A percentile compares a stretch with the other conserved stretches of the same genome.
Evolutionary conservation across 2,329 filamentous ascomycete species (phyloP).

Genomic region (Cladophialophora immunda): DNA sequence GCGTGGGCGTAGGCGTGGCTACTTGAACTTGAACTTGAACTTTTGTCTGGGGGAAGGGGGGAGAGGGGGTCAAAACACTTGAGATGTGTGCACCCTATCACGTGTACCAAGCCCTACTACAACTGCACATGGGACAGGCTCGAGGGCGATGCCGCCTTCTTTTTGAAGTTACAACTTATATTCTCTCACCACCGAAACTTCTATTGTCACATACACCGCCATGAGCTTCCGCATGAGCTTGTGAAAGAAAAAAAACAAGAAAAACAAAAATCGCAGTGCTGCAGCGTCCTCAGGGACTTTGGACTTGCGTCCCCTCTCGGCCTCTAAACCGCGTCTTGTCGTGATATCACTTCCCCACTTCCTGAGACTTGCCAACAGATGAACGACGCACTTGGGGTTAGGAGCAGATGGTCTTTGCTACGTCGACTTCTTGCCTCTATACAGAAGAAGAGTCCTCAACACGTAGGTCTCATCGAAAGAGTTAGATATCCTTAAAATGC

Average conservation of each 20-base stretch:
- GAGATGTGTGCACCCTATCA: no score
- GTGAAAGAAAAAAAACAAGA: slow-evolving; percentile 11
- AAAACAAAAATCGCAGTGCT: slow-evolving; percentile 20
- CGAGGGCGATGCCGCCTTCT: slow-evolving; percentile 16
- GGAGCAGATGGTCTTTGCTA: slow-evolving; percentile 22
- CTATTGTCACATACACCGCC: slow-evolving; percentile 4
- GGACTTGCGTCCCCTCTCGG: slow-evolving; percentile 16
- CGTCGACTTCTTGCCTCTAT: slow-evolving; percentile 27
- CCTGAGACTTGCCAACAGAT: slow-evolving; percentile 24
- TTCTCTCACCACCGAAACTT: slow-evolving; percentile 14
- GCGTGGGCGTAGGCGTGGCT: no score
- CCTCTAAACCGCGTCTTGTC: slow-evolving; percentile 21
- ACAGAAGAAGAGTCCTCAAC: slow-evolving; percentile 26
- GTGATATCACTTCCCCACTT: slow-evolving; percentile 15
- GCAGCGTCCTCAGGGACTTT: slow-evolving; percentile 22
- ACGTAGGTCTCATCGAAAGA: slow-evolving; percentile 26
- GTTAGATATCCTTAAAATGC: slow-evolving; percentile 21
- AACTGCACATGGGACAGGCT: slow-evolving; percentile 11
- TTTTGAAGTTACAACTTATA: slow-evolving; percentile 12
- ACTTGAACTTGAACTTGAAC: no score
- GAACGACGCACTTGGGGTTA: slow-evolving; percentile 21
- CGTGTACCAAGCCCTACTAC: slow-evolving; percentile 5
- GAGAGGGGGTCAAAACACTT: no score
- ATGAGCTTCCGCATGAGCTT: slow-evolving; percentile 8
- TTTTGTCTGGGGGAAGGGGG: no score